Conservation (phyloP, 140 eudicot species). For the Anethum foeniculum region DNA sequence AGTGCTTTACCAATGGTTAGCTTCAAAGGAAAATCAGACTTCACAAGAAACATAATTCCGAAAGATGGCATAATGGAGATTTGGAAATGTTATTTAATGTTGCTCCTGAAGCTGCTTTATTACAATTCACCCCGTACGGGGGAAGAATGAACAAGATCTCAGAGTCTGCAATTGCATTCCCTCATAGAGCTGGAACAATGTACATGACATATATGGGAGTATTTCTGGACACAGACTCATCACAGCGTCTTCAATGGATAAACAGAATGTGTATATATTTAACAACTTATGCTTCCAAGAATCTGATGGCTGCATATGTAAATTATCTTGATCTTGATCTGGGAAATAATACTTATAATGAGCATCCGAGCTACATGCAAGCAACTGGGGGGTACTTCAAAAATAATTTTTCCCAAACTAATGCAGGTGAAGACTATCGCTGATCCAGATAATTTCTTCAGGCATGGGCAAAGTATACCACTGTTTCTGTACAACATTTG, state of each 20-base stretch:
- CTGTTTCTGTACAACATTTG: no score
- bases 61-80: background rate
- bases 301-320: constrained; percentile 4
- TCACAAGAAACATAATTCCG: background rate
- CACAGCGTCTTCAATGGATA: constrained; percentile 1
- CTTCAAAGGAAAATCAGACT: constrained; percentile 4
- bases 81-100: background rate
- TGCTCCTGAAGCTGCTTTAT: background rate
- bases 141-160: constrained; percentile 1
- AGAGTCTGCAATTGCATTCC: constrained; percentile 5
- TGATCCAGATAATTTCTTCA: constrained; percentile 1
- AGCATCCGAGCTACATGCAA: background rate
- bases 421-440: background rate
- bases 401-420: background rate
- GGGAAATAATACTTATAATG: background rate
- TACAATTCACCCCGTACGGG: constrained; percentile 3
- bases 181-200: constrained; percentile 3
- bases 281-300: background rate
- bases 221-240: background rate
- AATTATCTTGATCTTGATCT: constrained; percentile 5
- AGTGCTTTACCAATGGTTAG: background rate
- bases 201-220: background rate
- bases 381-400: background rate
- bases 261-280: background rate
- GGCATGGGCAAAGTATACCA: constrained; percentile 6